Base-by-base conservation (phyloP, 176 grass and related monocot species). In the Oryza rufipogon region DNA sequence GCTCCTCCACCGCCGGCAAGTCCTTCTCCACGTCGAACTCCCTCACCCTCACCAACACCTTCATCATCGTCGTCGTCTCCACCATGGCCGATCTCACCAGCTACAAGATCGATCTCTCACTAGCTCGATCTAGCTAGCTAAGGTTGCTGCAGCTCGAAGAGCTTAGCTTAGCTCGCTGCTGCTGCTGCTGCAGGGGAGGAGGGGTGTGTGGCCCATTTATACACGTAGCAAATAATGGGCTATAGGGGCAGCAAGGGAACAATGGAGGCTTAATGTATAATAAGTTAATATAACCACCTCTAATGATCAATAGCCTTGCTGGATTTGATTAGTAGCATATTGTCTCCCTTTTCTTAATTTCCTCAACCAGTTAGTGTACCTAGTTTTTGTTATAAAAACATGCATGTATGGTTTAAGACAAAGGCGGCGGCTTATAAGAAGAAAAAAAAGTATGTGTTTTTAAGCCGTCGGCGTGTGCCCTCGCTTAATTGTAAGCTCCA, bases 1-100 rank as follows among this genome's bases (percentile, higher is more conserved):
- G 85, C 74, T 91, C 87, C 75, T 92, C 92, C 1, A 88, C 75
- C 2, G 87, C 85, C 45, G 79, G 52, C 68, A 87, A 70, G 71
- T 92, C 92, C 75, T 34, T 86, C 82, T 94, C 92, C 75, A 90
- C 77, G 70, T 86, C 75, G 48, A 86, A 63, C 82, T 94, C 92
- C 70, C 92, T 87, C 78, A 94, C 87, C 44, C 66, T 81, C 38
- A 68, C 63, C 79, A 58, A 5, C 52, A 34, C 46, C 73, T 47
- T 16, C 87, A 58, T 20, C 48, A 74, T 16, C 52, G 7, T 58
- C 47, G 4, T 34, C 34, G 4, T 36, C 34, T 68, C 48, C 75
- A 72, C 47, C 68, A 86, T 86, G 36, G 16, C 87, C 60, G 82
- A 5, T 7, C 41, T 32, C 47, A 64, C 4, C 34, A 36, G 30